phyloP scores from a whole-genome alignment of 2,329 filamentous ascomycete genomes.

The Aspergillus sp. region DNA sequence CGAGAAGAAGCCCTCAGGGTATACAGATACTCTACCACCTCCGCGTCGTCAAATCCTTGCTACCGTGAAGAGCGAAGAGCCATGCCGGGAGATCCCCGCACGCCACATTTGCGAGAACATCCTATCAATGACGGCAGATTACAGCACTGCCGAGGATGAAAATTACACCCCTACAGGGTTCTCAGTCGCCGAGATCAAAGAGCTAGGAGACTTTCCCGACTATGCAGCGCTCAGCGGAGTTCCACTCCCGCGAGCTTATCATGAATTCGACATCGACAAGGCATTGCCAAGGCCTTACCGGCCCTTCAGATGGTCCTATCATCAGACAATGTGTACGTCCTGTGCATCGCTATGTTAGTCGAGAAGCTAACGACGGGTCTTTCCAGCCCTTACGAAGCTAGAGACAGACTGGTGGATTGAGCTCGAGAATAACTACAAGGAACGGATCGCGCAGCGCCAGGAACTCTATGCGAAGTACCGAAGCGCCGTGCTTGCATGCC shows the following conservation, averaged over 20 bases:
- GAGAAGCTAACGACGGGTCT: not conserved
- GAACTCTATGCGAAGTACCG: conserved; percentile 63
- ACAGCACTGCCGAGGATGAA: conserved; percentile 30
- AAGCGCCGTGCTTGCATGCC: conserved; percentile 60
- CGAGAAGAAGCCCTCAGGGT: conserved; percentile 44
- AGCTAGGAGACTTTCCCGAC: conserved; percentile 73
- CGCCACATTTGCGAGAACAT: conserved; percentile 31
- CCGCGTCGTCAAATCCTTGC: conserved; percentile 48
- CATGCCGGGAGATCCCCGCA: conserved; percentile 27
- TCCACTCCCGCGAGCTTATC: conserved; percentile 63
- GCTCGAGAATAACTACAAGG: conserved; percentile 69
- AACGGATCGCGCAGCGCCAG: conserved; percentile 67
- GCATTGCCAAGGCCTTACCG: conserved; percentile 73
- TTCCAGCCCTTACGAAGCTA: conserved; percentile 69
- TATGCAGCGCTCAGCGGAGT: conserved; percentile 74
- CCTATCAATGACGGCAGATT: conserved; percentile 43
- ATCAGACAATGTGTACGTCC: conserved; percentile 83
- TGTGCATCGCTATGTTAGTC: too few relatives aligned
- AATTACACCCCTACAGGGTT: conserved; percentile 67
- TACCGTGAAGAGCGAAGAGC: conserved; percentile 21
- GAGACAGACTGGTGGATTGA: conserved; percentile 89
- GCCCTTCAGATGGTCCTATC: conserved; percentile 79
- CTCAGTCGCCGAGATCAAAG: conserved; percentile 65
- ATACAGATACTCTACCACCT: conserved; percentile 53
- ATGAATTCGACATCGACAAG: conserved; percentile 64